phyloP scores from a whole-genome alignment of 2,329 filamentous ascomycete genomes.

The Mycosphaerella sp. region DNA sequence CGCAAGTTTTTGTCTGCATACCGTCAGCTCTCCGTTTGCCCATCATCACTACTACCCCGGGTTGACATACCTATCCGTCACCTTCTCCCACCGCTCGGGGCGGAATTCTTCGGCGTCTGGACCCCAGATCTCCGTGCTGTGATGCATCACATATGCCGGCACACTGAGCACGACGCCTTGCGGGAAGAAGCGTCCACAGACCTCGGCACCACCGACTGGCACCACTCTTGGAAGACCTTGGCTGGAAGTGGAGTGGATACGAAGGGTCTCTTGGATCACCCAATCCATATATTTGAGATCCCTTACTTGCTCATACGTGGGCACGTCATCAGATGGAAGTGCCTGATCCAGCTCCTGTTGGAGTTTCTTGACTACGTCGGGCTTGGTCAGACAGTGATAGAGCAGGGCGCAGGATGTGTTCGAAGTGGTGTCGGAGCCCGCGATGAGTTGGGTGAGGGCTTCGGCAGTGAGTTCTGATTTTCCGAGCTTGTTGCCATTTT shows the following conservation, averaged over 20 bases:
- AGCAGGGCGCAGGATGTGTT: slow-evolving; percentile 79
- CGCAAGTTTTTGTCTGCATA: slow-evolving; percentile 31
- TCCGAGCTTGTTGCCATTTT: slow-evolving; percentile 66
- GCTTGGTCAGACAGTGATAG: slow-evolving; percentile 65
- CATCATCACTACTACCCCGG: background rate
- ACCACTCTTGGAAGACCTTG: slow-evolving; percentile 76
- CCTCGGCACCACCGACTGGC: slow-evolving; percentile 58
- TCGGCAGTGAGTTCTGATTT: slow-evolving; percentile 79
- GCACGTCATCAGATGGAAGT: slow-evolving; percentile 57
- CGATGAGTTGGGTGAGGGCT: slow-evolving; percentile 81
- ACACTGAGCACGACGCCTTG: slow-evolving; percentile 37
- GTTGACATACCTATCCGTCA: slow-evolving; percentile 28
- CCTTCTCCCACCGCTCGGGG: slow-evolving; percentile 38
- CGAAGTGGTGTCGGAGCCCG: slow-evolving; percentile 68
- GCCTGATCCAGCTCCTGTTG: slow-evolving; percentile 68
- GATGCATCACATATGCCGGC: slow-evolving; percentile 39
- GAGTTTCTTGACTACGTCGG: slow-evolving; percentile 63
- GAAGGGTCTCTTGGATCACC: slow-evolving; percentile 77
- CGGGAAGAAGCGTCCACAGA: slow-evolving; percentile 64
- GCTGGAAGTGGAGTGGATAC: slow-evolving; percentile 78
- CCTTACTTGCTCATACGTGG: slow-evolving; percentile 64
- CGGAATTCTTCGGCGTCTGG: slow-evolving; percentile 37
- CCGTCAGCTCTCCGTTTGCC: slow-evolving; percentile 3
- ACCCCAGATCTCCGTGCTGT: slow-evolving; percentile 39
- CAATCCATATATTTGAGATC: slow-evolving; percentile 68